Conservation (phyloP, 306 rosid genomes). For the Fragaria iinumae region DNA sequence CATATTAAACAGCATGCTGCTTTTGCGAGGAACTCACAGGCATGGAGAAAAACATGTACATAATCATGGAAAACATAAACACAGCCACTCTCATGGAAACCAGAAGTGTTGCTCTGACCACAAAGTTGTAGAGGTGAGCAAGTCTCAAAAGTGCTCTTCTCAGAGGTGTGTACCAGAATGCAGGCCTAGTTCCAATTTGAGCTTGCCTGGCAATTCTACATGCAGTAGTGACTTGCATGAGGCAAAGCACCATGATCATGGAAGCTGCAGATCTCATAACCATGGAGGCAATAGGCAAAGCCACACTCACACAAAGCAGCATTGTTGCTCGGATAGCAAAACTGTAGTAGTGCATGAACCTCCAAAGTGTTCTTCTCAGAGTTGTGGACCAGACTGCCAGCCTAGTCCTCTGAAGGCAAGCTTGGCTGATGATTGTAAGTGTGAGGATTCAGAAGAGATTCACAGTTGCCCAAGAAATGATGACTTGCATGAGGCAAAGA, state of each 20-base stretch:
- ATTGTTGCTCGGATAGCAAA: not conserved
- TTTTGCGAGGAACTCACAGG: slow-evolving; percentile 41
- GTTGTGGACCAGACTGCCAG: not conserved
- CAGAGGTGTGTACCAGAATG: slow-evolving; percentile 30
- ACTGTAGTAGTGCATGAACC: not conserved
- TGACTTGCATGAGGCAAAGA: slow-evolving; percentile 33
- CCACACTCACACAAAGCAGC: slow-evolving; percentile 6
- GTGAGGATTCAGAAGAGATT: slow-evolving; percentile 15
- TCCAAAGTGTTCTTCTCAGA: slow-evolving; percentile 1
- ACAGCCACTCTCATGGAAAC: slow-evolving; percentile 35
- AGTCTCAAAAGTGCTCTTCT: slow-evolving; percentile 42
- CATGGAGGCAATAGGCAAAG: not conserved
- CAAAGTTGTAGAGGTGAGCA: slow-evolving; percentile 16
- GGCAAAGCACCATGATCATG: slow-evolving; percentile 42
- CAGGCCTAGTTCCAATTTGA: slow-evolving; percentile 32
- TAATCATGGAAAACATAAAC: slow-evolving; percentile 39
- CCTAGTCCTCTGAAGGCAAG: not conserved
- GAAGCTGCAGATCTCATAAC: slow-evolving; percentile 23
- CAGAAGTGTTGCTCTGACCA: slow-evolving; percentile 48
- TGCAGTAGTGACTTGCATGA: slow-evolving; percentile 21
- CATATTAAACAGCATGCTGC: slow-evolving; percentile 87
- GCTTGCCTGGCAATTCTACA: slow-evolving; percentile 30
- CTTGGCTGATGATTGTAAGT: slow-evolving; percentile 15
- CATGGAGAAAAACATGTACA: slow-evolving; percentile 47
- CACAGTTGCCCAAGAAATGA: slow-evolving; percentile 30